Base-by-base conservation (phyloP, 768 basidiomycete genomes). In the Trametes cubensis region DNA sequence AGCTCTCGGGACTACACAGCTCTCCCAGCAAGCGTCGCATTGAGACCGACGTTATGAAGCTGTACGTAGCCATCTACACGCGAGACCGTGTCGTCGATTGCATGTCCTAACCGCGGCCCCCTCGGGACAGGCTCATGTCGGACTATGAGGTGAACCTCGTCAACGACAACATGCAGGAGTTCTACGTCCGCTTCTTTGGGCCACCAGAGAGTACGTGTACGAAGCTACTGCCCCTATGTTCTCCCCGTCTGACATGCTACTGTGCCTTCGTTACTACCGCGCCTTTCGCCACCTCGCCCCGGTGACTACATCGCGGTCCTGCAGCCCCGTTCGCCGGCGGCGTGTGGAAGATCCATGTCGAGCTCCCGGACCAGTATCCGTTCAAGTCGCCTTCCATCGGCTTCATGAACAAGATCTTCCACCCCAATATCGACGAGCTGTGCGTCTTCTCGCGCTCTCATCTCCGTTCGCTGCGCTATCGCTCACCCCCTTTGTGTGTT, bases 361-460 rank as follows among this genome's bases (percentile, higher is more conserved):
- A 99, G 74, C 83, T 99, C 21, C 97, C 96, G 23, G 94, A 98
- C 66, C 94, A 97, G 75, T 99, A 98, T 73, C 97, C 97, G 2
- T 99, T 90, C 86, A 98, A 98, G 77, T 96, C 94, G 28, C 97
- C 97, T 6, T 95, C 93, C 72, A 99, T 99, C 67, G 97, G 97
- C 2, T 99, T 99, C 78, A 95, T 97, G 94, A 99, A 99, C 85
- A 98, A 98, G 89, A 98, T 99, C 75, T 98, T 97, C 74, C 97
- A 98, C 70, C 97, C 97, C 20, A 99, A 99, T 72, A 99, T 99
- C 71, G 97, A 99, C 77, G 97, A 99, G 76, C 79, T 97, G 90
- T 98, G 74, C 72, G 94, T 80, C 25, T 1, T n/a, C 42, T 39
- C 44, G n/a, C 46, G n/a, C 17, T 50, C 17, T 28, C 49, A 57